phyloP scores from a whole-genome alignment of 148 eudicot genomes.

The Salicornia ramosissima region DNA sequence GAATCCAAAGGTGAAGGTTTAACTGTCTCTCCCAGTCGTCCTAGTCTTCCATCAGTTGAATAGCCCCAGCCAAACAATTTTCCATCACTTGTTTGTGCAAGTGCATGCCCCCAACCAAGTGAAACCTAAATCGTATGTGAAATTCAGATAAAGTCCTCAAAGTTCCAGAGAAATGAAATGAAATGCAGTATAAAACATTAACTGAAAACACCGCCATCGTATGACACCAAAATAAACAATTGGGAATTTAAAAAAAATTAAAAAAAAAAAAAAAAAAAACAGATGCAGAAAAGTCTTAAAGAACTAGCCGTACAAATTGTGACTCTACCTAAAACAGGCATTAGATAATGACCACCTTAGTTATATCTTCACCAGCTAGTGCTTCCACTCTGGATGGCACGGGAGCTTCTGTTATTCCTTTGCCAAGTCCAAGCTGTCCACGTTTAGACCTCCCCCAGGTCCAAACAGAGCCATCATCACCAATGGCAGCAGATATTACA shows the following conservation, averaged over 20 bases:
- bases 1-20: slow-evolving; percentile 65
- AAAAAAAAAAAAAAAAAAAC: no score
- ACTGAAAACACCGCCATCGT: not conserved
- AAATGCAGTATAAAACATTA: not conserved
- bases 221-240: no score
- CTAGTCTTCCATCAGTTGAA: slow-evolving; percentile 91
- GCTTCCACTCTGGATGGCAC: slow-evolving; percentile 66
- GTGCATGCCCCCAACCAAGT: slow-evolving; percentile 97
- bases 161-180: not conserved
- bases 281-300: not conserved
- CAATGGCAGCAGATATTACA: slow-evolving; percentile 72
- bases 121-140: slow-evolving; percentile 49
- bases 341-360: slow-evolving; percentile 63
- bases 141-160: slow-evolving; percentile 1
- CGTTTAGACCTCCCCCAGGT: slow-evolving; percentile 99
- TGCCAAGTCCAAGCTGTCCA: slow-evolving; percentile 94
- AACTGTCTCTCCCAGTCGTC: slow-evolving; percentile 49
- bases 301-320: not conserved
- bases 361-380: slow-evolving; percentile 64
- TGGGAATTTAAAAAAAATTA: no score
- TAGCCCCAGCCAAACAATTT: slow-evolving; percentile 96
- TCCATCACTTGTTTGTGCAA: slow-evolving; percentile 69
- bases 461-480: slow-evolving; percentile 91
- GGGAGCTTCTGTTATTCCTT: slow-evolving; percentile 54
- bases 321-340: slow-evolving; percentile 43